Conservation (phyloP, 768 basidiomycete genomes). For the Collybiopsis luxurians region DNA sequence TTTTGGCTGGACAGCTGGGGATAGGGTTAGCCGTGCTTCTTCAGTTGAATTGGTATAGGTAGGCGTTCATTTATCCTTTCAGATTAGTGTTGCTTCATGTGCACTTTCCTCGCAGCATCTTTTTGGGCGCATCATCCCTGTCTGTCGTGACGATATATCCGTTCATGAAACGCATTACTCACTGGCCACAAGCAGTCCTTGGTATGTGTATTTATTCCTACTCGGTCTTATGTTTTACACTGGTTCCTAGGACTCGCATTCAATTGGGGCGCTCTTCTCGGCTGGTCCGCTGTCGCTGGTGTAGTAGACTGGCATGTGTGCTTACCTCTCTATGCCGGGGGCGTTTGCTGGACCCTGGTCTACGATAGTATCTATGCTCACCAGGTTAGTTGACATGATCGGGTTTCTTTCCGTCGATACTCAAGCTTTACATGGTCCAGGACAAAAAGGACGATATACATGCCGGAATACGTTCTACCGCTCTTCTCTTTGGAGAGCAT, state of each 20-base stretch:
- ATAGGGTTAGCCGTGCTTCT: conserved; percentile 82
- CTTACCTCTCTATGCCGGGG: conserved; percentile 86
- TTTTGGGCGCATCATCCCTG: conserved; percentile 89
- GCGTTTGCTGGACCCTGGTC: conserved; percentile 90
- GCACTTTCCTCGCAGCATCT: conserved; percentile 64
- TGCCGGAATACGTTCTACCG: conserved; percentile 91
- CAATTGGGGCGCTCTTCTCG: conserved; percentile 96
- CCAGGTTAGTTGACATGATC: conserved; percentile 51
- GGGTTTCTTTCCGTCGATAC: not conserved
- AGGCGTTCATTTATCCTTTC: conserved; percentile 12
- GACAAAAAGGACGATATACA: conserved; percentile 90
- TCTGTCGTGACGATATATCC: conserved; percentile 89
- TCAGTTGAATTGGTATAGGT: conserved; percentile 97
- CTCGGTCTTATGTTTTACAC: not conserved
- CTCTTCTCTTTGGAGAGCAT: conserved; percentile 79
- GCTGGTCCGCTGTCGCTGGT: conserved; percentile 93
- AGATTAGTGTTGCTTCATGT: conserved; percentile 1
- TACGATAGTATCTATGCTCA: conserved; percentile 99
- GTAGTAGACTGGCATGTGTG: conserved; percentile 78
- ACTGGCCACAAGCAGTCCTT: conserved; percentile 96
- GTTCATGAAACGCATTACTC: conserved; percentile 93
- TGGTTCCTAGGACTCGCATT: conserved; percentile 74
- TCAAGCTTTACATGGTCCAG: conserved; percentile 32
- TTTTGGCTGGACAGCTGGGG: conserved; percentile 79
- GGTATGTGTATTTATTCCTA: conserved; percentile 51